Evolutionary conservation across 352 stramenopile species (phyloP).

Genomic region (Globisporangium heterothallicum): DNA sequence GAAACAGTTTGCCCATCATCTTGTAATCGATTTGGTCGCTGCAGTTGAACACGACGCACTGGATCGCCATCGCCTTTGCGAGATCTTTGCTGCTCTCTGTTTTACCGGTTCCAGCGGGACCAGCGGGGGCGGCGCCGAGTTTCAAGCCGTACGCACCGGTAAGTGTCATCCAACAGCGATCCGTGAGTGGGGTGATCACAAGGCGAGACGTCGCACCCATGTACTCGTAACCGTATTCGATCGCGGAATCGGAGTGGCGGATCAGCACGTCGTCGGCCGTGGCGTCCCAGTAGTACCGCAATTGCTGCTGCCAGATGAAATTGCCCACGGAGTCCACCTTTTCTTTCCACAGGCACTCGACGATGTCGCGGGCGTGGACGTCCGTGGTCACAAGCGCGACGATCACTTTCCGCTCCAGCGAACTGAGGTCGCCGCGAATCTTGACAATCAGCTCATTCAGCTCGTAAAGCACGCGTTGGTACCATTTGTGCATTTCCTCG

Average conservation of each 20-base stretch:
- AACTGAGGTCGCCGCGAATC: constrained; percentile 86
- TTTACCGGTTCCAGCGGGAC: constrained; percentile 94
- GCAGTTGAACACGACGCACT: constrained; percentile 96
- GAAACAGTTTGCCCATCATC: constrained; percentile 96
- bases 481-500: constrained; percentile 65
- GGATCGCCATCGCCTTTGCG: constrained; percentile 91
- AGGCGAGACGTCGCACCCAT: constrained; percentile 88
- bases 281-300: constrained; percentile 92
- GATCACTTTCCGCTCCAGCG: constrained; percentile 89
- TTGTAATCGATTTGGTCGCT: constrained; percentile 96
- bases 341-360: constrained; percentile 65
- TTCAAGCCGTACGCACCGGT: constrained; percentile 92
- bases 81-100: constrained; percentile 96
- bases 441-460: constrained; percentile 91
- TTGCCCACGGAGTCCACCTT: constrained; percentile 70
- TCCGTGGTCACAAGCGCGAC: constrained; percentile 92
- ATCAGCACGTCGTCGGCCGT: constrained; percentile 88
- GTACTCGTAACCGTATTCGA: constrained; percentile 94
- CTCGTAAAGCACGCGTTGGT: constrained; percentile 69
- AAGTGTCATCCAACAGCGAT: constrained; percentile 95
- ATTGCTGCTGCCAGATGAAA: constrained; percentile 94
- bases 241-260: constrained; percentile 79
- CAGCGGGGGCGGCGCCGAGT: constrained; percentile 89
- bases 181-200: constrained; percentile 86
- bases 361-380: constrained; percentile 89